phyloP scores from a whole-genome alignment of 306 rosid species.

The Quillaja saponaria region DNA sequence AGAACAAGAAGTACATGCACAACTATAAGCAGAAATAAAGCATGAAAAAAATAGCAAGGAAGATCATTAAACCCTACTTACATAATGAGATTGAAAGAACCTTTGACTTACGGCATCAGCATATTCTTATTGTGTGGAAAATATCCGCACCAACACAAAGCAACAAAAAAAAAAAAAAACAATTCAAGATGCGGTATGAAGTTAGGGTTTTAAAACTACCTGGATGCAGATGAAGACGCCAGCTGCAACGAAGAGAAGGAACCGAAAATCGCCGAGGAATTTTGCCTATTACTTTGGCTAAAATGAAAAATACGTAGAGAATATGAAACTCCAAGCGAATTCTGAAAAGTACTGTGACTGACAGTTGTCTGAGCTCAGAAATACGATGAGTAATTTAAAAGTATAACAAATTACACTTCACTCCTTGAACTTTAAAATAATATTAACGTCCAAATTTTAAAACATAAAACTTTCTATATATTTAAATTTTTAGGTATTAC shows the following conservation, averaged over 20 bases:
- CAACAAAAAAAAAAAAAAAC: conserved; percentile 3
- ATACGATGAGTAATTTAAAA: too few relatives aligned
- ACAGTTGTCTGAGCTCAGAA: too few relatives aligned
- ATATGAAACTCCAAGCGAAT: too few relatives aligned
- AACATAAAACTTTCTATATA: too few relatives aligned
- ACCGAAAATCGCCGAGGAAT: conserved; percentile 76
- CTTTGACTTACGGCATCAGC: conserved; percentile 68
- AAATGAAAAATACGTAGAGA: not conserved
- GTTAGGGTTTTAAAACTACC: conserved; percentile 42
- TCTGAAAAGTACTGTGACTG: too few relatives aligned
- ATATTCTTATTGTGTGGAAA: conserved; percentile 76
- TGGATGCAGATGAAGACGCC: conserved; percentile 82
- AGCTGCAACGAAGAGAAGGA: conserved; percentile 77
- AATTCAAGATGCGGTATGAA: not conserved
- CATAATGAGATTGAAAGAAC: not conserved
- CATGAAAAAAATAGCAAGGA: not conserved
- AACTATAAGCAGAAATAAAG: not conserved
- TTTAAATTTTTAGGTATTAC: too few relatives aligned
- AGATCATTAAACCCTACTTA: not conserved
- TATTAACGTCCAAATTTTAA: too few relatives aligned
- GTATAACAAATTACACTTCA: too few relatives aligned
- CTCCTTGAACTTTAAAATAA: too few relatives aligned
- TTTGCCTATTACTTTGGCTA: conserved; percentile 47
- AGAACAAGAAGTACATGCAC: not conserved
- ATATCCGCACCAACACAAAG: conserved; percentile 64